Base-by-base conservation (phyloP, 306 rosid species). In the Ormosia emarginata region DNA sequence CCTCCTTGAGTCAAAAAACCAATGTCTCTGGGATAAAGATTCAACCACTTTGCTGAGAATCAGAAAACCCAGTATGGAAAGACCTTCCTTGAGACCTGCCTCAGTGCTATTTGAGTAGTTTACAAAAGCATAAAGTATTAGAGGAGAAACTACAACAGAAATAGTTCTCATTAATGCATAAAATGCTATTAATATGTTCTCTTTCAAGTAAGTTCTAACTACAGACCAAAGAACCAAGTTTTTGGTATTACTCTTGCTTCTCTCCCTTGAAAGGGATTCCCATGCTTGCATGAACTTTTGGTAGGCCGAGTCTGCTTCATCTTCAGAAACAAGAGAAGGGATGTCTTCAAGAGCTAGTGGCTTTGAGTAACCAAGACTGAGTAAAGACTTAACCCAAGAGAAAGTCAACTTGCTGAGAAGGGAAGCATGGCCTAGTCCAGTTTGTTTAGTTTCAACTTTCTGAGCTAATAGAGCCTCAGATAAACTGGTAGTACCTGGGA, bases 71-170 rank as follows among this genome's bases (percentile, higher is more conserved):
- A 94, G 41, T 17, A 94, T 83, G 4, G 67, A 71, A 85, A 92
- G 64, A 72, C 98, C 97, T 40, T 83, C 34, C 15, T 52, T 37
- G 15, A 87, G 68, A 43, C 80, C 61, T 50, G 66, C 32, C 29
- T 86, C 87, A 0, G 52, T 44, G 9, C 74, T 33, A 74, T 87
- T 88, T 4, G 94, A 78, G 83, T 86, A 88, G 74, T 82, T 87
- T n/a, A 92, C 91, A 83, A 94, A 92, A 63, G 90, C 91, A 65
- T 85, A 94, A 30, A 92, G 90, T 65, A 92, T 74, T 9, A 92
- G 70, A 63, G 97, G 97, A 46, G 97, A 85, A 77, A 85, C 83
- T 1, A 71, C 90, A 3, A 94, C 87, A 18, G 84, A 37, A 52
- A 88, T 56, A 0, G 88, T 87, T 77, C 88, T 87, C 33, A 90